Percentiles rank a stretch among this genome's conserved stretches.
Evolutionary conservation across 129 eudicot species (phyloP).

Genomic region (Centella asiatica): DNA sequence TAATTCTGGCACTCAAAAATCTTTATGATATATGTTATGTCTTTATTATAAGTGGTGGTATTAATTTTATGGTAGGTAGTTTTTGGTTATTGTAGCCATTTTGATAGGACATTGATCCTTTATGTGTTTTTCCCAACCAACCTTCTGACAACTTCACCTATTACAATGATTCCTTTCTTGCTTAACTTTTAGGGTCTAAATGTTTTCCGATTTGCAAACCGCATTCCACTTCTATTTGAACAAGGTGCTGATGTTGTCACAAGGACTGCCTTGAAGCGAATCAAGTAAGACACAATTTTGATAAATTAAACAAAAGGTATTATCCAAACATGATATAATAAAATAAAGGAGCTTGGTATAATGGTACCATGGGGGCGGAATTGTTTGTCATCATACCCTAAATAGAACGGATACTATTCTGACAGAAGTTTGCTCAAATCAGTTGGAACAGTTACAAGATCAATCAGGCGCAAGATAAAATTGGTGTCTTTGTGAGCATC

Average conservation of each 20-base stretch:
- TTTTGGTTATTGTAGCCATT: neutral
- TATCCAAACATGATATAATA: neutral
- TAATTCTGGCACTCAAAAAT: neutral
- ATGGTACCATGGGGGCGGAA: neutral
- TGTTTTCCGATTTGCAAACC: constrained; percentile 94
- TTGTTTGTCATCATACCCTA: neutral
- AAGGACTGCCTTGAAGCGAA: constrained; percentile 87
- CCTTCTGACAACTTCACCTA: neutral
- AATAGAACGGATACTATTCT: constrained; percentile 1
- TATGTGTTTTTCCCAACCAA: neutral
- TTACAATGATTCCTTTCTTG: neutral
- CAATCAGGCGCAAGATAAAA: constrained; percentile 92
- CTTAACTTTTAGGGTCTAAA: constrained; percentile 63
- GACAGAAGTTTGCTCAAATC: constrained; percentile 18
- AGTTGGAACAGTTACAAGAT: constrained; percentile 96
- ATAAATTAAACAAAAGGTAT: neutral
- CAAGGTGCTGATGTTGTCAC: constrained; percentile 99
- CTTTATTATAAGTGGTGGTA: neutral
- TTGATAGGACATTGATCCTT: constrained; percentile 6
- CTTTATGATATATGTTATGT: neutral
- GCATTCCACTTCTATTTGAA: constrained; percentile 94
- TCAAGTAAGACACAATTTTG: constrained; percentile 53
- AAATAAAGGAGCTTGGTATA: neutral
- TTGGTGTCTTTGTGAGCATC: constrained; percentile 96
- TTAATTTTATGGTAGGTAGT: neutral